These are phyloP conservation scores for Phytophthora parvispora DNA, from an alignment of 352 stramenopile genomes.

Conservation along the genomic window DNA sequence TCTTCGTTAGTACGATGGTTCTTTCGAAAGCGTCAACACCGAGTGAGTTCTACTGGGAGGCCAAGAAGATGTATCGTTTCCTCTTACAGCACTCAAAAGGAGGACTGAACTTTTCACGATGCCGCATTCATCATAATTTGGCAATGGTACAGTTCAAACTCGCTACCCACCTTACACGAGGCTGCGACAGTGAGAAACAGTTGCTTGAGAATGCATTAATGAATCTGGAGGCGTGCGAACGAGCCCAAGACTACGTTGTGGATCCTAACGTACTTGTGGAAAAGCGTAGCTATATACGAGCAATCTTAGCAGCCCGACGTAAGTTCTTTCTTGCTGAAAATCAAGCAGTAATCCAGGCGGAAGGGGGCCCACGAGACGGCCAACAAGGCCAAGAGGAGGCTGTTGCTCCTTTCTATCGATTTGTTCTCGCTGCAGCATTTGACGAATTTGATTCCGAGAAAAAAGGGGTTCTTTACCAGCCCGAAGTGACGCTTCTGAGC, in stretches of 20 bases:
- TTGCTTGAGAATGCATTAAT: slow-evolving; percentile 55
- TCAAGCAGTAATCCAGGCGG: not conserved
- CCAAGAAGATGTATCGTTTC: slow-evolving; percentile 62
- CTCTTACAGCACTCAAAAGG: slow-evolving; percentile 30
- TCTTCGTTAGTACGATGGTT: slow-evolving; percentile 24
- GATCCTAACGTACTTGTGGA: not conserved
- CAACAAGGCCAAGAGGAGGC: slow-evolving; percentile 34
- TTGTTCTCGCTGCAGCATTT: slow-evolving; percentile 68
- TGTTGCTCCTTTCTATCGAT: slow-evolving; percentile 74
- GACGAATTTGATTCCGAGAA: slow-evolving; percentile 50
- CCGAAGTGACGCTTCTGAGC: slow-evolving; percentile 59
- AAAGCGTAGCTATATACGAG: slow-evolving; percentile 55
- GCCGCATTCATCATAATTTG: slow-evolving; percentile 42
- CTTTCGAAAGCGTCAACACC: slow-evolving; percentile 55
- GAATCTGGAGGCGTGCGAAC: slow-evolving; percentile 41
- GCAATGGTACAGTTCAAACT: slow-evolving; percentile 68
- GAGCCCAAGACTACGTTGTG: slow-evolving; percentile 4
- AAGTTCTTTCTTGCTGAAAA: slow-evolving; percentile 72
- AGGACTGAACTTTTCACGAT: slow-evolving; percentile 23
- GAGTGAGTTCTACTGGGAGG: slow-evolving; percentile 68
- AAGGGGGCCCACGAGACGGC: slow-evolving; percentile 6
- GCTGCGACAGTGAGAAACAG: slow-evolving; percentile 58
- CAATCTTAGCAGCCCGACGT: slow-evolving; percentile 47
- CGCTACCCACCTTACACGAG: slow-evolving; percentile 58
- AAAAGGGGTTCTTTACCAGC: slow-evolving; percentile 34